These are phyloP conservation scores for Pythium dissotocum DNA, from an alignment of 352 stramenopile genomes.

Conservation along the genomic window DNA sequence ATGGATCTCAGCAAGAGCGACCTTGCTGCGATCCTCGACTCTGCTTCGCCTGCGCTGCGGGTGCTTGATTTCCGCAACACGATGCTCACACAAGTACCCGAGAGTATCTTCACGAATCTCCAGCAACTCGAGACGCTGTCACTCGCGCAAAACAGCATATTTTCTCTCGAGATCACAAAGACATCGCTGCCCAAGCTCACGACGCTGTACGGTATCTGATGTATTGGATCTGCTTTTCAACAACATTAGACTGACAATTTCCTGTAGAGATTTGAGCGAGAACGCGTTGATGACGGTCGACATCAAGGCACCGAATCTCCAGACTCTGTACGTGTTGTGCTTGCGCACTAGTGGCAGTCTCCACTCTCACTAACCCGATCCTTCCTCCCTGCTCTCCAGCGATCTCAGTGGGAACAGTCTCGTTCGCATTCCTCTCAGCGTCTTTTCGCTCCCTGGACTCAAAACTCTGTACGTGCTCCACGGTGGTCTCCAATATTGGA, in stretches of 20 bases:
- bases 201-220: background rate
- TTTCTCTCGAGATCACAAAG: background rate
- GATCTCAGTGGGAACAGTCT: background rate
- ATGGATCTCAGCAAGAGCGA: background rate
- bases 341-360: no score
- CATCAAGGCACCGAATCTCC: background rate
- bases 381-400: background rate
- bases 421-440: background rate
- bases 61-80: background rate
- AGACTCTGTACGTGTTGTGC: background rate
- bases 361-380: no score
- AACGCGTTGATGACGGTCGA: background rate
- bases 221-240: no score
- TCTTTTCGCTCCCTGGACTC: background rate
- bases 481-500: no score
- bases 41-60: background rate
- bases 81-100: background rate
- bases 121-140: background rate
- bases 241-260: no score
- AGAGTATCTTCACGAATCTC: background rate
- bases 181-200: background rate
- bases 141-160: background rate
- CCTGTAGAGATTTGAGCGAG: background rate
- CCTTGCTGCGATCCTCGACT: background rate
- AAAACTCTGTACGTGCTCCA: background rate